Evolutionary conservation across 2,329 filamentous ascomycete genomes (phyloP).

Genomic region (Cladophialophora immunda): DNA sequence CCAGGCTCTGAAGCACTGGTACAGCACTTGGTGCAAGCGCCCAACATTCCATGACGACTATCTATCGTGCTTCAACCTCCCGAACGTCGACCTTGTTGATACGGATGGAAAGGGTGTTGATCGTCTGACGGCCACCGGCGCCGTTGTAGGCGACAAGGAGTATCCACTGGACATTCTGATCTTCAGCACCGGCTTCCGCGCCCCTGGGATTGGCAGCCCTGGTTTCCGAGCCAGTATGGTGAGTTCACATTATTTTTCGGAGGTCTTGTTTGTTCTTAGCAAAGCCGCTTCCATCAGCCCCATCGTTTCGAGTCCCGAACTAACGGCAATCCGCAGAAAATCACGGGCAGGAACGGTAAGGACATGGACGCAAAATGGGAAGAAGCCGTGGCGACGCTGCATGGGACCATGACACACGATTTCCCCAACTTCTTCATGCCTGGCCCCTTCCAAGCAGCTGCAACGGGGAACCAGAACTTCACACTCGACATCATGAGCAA

Average conservation of each 20-base stretch:
- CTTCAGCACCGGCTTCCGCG: constrained; percentile 55
- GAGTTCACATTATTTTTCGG: neutral
- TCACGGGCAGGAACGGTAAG: constrained; percentile 56
- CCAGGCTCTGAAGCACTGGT: constrained; percentile 64
- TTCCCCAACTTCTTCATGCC: constrained; percentile 67
- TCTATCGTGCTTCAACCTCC: constrained; percentile 48
- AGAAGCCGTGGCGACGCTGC: constrained; percentile 59
- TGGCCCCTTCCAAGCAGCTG: constrained; percentile 53
- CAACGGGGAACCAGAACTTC: constrained; percentile 51
- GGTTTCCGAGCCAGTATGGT: constrained; percentile 47
- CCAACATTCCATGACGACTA: constrained; percentile 65
- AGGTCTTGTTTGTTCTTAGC: neutral
- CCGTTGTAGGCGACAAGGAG: constrained; percentile 58
- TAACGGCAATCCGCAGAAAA: constrained; percentile 30
- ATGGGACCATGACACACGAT: constrained; percentile 58
- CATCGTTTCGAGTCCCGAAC: neutral
- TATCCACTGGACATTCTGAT: constrained; percentile 60
- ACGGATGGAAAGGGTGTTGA: constrained; percentile 64
- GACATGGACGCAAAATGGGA: constrained; percentile 59
- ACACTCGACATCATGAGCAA: constrained; percentile 48
- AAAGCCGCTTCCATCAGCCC: neutral
- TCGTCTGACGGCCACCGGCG: constrained; percentile 53
- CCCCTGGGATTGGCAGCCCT: constrained; percentile 39
- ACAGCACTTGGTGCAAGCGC: constrained; percentile 68
- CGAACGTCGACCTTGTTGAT: constrained; percentile 48